phyloP scores from a whole-genome alignment of 179 eudicot species.

The Sideroxylon spinosum region DNA sequence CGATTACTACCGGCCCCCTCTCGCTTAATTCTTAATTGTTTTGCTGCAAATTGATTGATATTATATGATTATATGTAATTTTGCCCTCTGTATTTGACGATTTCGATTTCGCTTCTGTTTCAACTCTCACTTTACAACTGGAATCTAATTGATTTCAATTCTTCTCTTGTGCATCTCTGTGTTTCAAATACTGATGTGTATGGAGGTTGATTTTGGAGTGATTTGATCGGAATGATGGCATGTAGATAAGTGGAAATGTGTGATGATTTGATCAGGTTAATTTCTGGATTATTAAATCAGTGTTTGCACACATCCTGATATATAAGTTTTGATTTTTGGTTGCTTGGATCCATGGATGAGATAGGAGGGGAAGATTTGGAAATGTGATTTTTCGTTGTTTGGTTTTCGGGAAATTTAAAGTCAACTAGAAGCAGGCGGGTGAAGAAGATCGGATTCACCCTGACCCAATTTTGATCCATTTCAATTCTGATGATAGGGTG shows the following conservation, averaged over 20 bases:
- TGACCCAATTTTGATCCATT: too few species aligned
- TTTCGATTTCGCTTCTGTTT: not conserved
- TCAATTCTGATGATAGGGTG: too few species aligned
- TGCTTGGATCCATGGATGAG: too few species aligned
- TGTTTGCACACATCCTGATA: too few species aligned
- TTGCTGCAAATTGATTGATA: not conserved
- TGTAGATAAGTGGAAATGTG: not conserved
- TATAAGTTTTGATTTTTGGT: not conserved
- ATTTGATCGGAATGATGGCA: not conserved
- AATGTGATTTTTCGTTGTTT: too few species aligned
- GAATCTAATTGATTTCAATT: not conserved
- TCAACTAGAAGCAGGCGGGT: too few species aligned
- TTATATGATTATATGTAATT: not conserved
- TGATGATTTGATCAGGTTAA: too few species aligned
- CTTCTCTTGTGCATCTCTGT: not conserved
- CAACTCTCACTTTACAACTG: slow-evolving; percentile 3
- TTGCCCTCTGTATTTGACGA: not conserved
- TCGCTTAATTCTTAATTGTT: slow-evolving; percentile 20
- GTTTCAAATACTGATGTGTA: not conserved
- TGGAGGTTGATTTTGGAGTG: not conserved
- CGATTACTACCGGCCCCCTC: slow-evolving; percentile 27
- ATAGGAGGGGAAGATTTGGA: too few species aligned
- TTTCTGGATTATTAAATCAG: too few species aligned
- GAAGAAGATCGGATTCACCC: too few species aligned
- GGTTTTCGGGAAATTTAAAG: too few species aligned